Evolutionary conservation across 108 stramenopile species (phyloP).

Genomic region (Nitzschia palea): DNA sequence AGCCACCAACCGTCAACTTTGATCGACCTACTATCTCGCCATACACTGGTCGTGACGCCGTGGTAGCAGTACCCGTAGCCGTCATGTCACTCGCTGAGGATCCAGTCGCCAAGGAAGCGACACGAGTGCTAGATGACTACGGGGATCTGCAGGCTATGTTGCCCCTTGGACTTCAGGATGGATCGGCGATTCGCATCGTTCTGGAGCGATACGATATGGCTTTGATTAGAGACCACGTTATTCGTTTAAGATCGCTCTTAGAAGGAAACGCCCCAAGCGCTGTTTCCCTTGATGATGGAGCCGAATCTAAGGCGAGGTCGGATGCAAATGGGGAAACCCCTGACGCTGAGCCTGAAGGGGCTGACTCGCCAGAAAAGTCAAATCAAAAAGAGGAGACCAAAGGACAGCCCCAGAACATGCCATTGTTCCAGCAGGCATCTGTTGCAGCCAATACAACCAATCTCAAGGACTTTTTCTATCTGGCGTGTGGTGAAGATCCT

Average conservation of each 20-base stretch:
- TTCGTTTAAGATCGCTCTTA: conserved; percentile 53
- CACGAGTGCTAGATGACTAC: conserved; percentile 65
- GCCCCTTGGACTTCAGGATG: conserved; percentile 38
- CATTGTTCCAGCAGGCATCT: conserved; percentile 28
- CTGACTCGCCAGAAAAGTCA: conserved; percentile 16
- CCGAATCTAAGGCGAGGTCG: conserved; percentile 12
- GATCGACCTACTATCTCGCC: conserved; percentile 40
- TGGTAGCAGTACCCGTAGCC: conserved; percentile 55
- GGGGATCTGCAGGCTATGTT: conserved; percentile 62
- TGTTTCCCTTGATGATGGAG: conserved; percentile 30
- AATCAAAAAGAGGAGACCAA: conserved; percentile 17
- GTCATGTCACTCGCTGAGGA: conserved; percentile 44
- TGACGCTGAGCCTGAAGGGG: conserved; percentile 13
- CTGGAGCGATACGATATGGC: conserved; percentile 72
- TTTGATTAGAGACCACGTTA: conserved; percentile 67
- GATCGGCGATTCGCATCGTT: conserved; percentile 70
- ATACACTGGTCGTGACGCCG: conserved; percentile 59
- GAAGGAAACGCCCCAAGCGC: conserved; percentile 74
- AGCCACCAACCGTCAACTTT: background rate
- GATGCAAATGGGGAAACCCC: background rate
- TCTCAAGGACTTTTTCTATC: conserved; percentile 70
- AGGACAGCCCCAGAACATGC: conserved; percentile 36
- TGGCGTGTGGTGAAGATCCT: conserved; percentile 72
- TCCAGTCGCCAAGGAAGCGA: background rate
- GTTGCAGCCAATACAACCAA: conserved; percentile 42